Evolutionary conservation across 2,329 filamentous ascomycete genomes (phyloP), one percentile per base, ranked within the genome.

Genomic region (Diaporthe helianthi): DNA sequence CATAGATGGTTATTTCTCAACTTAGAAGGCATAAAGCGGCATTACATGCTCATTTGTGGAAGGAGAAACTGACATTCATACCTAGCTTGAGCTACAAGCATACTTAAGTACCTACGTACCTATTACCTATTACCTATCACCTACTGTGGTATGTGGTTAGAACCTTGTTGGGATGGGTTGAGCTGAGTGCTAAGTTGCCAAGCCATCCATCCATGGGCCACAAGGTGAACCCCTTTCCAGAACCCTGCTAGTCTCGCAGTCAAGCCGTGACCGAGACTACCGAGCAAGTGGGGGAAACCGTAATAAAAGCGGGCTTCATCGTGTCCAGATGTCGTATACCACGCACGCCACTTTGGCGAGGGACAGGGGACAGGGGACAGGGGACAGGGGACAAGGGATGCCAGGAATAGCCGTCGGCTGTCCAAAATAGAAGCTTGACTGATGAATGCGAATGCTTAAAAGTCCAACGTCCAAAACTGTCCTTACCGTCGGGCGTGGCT

Each of bases 231-330:
- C 55, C 55, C 55, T 61, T 33, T 61, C 55, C 55, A 33, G 12
- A 12, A 26, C 55, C 55, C 55, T 61, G 55, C 55, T 47, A 61
- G 55, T 44, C 54, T 31, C 5, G 54, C 55, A 29, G 19, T 19
- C 19, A 12, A 61, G n/a, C 41, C 55, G 41, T 61, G 26, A 38
- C 6, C 19, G 33, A 55, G 33, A n/a, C n/a, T n/a, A n/a, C n/a
- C n/a, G n/a, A n/a, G n/a, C n/a, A n/a, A 55, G 26, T 47, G 55
- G 55, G n/a, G 41, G 19, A 24, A 12, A 19, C 7, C 55, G 26
- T 29, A 61, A 61, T 29, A 61, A 61, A 61, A 61, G 55, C 38
- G 55, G 55, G 38, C 19, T 22, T 26, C 44, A 47, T 61, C 55
- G 26, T 61, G 55, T 46, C 41, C 24, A 46, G 38, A n/a, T n/a